Evolutionary conservation across 805 yeast genomes (phyloP), one percentile per base, ranked within the genome.

Genomic region (Ogataea degrootiae): DNA sequence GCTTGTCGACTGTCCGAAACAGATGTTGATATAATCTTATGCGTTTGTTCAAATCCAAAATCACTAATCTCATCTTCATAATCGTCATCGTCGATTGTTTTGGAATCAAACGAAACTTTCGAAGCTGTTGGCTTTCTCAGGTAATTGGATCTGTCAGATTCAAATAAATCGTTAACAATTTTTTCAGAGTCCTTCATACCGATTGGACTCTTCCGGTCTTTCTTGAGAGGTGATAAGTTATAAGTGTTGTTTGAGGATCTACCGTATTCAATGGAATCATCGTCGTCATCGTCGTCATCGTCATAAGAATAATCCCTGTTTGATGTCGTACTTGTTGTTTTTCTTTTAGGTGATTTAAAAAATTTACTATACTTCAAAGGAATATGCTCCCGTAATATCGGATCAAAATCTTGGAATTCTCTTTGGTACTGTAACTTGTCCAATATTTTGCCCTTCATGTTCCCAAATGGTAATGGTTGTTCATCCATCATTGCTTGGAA

Each of bases 331-430:
- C 6, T 15, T 16, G 15, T 41, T 33, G 11, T 34, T 42, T 8
- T 29, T 35, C 22, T 43, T 42, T 7, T 21, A 34, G 16, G 54
- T 8, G 45, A 41, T 3, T 35, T 29, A 42, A 66, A 66, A 43
- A 62, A 64, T 34, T 48, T 50, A 9, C 37, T 41, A 42, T 63
- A 63, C 44, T 60, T 58, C 1, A 41, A 45, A 7, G 70, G 69
- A 29, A 66, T 49, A 39, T 64, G 51, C 42, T 56, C 53, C 41
- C 68, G 47, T 29, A 66, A 45, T 6, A 66, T 40, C 1, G 61
- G 50, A 31, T 66, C 70, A 40, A 56, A 59, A 47, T 66, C 70
- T 3, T 58, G 54, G 35, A 45, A 48, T 37, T 62, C 65, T 33
- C 45, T 43, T 40, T 56, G 50, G 42, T 56, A 62, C 8, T 52